Conservation (phyloP, 2,329 filamentous ascomycete species). For the Claviceps sp. region DNA sequence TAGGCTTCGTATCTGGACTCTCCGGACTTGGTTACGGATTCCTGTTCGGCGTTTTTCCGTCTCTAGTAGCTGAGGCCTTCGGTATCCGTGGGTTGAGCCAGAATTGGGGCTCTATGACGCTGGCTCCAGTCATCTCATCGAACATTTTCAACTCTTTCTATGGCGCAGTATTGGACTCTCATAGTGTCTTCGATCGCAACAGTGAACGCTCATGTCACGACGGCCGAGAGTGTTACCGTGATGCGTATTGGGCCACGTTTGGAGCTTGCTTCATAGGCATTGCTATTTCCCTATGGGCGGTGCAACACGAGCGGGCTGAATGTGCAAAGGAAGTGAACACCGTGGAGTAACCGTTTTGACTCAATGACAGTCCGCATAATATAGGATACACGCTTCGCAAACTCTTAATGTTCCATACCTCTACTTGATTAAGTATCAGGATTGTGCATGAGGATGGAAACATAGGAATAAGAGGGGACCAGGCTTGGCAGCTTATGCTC, state of each 20-base stretch:
- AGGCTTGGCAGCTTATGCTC: background rate
- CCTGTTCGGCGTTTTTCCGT: conserved; percentile 86
- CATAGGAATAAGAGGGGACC: background rate
- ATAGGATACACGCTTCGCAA: background rate
- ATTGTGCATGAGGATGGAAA: background rate
- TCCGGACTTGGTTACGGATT: conserved; percentile 87
- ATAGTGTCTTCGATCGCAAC: conserved; percentile 53
- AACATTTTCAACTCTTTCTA: conserved; percentile 92
- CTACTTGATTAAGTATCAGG: background rate
- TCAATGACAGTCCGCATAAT: too few species aligned
- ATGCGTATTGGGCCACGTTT: conserved; percentile 70
- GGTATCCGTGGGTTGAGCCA: conserved; percentile 79
- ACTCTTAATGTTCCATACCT: background rate
- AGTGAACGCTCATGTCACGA: conserved; percentile 65
- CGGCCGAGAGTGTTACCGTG: conserved; percentile 66
- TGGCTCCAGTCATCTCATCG: conserved; percentile 74
- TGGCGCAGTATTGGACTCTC: conserved; percentile 67
- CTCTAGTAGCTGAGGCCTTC: conserved; percentile 79
- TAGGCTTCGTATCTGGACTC: conserved; percentile 67
- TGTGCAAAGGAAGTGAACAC: conserved; percentile 21
- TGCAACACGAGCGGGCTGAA: conserved; percentile 40
- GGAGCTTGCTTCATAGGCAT: conserved; percentile 57
- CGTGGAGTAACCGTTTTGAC: too few species aligned
- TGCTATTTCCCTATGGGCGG: conserved; percentile 55
- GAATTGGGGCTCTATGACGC: conserved; percentile 93